A percentile compares a stretch with the other conserved stretches of the same genome.
phyloP scores from a whole-genome alignment of 164 flowering plant genomes.

The Chloranthus sessilifolius region DNA sequence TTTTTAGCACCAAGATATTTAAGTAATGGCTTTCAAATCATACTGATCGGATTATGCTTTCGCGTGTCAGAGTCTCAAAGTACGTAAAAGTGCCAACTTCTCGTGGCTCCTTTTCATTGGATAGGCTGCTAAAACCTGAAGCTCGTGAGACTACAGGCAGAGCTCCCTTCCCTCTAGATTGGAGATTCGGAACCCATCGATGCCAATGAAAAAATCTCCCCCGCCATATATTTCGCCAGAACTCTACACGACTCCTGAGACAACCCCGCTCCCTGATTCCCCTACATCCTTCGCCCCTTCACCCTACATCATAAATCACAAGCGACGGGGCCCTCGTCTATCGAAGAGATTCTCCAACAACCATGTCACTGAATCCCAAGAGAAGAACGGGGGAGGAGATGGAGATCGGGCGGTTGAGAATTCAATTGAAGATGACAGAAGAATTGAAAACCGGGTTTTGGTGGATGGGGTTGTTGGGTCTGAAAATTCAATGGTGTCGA shows the following conservation, averaged over 20 bases:
- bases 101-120: too few species aligned
- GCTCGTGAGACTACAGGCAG: conserved; percentile 21
- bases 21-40: too few species aligned
- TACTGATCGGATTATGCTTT: too few species aligned
- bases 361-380: conserved; percentile 25
- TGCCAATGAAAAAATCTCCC: conserved; percentile 22
- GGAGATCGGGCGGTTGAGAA: conserved; percentile 8
- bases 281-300: conserved; percentile 82
- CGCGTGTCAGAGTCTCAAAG: too few species aligned
- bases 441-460: conserved; percentile 9
- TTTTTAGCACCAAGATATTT: too few species aligned
- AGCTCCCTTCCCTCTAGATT: conserved; percentile 4
- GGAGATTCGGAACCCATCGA: conserved; percentile 10
- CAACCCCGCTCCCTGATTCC: conserved; percentile 79
- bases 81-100: too few species aligned
- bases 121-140: conserved; percentile 64
- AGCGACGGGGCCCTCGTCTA: conserved; percentile 42
- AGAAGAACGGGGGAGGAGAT: conserved; percentile 3
- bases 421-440: conserved; percentile 12
- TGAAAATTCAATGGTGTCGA: conserved; percentile 14
- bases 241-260: conserved; percentile 67
- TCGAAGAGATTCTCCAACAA: conserved; percentile 9
- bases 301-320: conserved; percentile 72
- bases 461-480: conserved; percentile 12
- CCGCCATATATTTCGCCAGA: conserved; percentile 51